phyloP scores from a whole-genome alignment of 768 basidiomycete genomes.

The Exsudoporus frostii region DNA sequence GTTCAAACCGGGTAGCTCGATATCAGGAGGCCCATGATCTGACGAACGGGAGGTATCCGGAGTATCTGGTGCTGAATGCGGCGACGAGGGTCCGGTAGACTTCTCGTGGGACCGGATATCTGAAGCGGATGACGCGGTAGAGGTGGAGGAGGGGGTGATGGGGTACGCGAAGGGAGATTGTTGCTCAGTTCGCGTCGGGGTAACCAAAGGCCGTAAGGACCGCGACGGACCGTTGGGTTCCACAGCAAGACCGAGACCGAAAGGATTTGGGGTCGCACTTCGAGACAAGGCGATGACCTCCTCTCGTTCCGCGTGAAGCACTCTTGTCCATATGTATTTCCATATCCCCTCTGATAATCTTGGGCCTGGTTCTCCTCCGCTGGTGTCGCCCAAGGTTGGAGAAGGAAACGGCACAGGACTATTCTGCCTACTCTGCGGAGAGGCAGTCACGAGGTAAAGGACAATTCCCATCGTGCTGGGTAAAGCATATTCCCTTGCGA shows the following conservation, averaged over 20 bases:
- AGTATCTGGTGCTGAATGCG: slow-evolving; percentile 45
- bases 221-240: slow-evolving; percentile 32
- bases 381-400: slow-evolving; percentile 25
- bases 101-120: slow-evolving; percentile 46
- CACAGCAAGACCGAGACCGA: slow-evolving; percentile 44
- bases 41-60: slow-evolving; percentile 49
- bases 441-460: slow-evolving; percentile 67
- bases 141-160: slow-evolving; percentile 41
- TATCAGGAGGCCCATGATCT: slow-evolving; percentile 41
- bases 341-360: slow-evolving; percentile 84
- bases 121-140: slow-evolving; percentile 52
- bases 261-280: slow-evolving; percentile 37
- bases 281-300: slow-evolving; percentile 32
- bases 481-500: slow-evolving; percentile 90
- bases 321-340: slow-evolving; percentile 80
- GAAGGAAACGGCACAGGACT: slow-evolving; percentile 18
- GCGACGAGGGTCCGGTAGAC: slow-evolving; percentile 47
- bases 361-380: slow-evolving; percentile 64
- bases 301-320: slow-evolving; percentile 59
- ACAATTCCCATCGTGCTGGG: slow-evolving; percentile 82
- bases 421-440: slow-evolving; percentile 20
- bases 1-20: slow-evolving; percentile 64
- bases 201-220: slow-evolving; percentile 45
- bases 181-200: slow-evolving; percentile 40
- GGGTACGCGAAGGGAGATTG: slow-evolving; percentile 33